A percentile compares a stretch with the other conserved stretches of the same genome.
These are phyloP conservation scores for Cladosporium cucumerinum DNA, from an alignment of 2,329 filamentous ascomycete genomes.

Conservation along the genomic window DNA sequence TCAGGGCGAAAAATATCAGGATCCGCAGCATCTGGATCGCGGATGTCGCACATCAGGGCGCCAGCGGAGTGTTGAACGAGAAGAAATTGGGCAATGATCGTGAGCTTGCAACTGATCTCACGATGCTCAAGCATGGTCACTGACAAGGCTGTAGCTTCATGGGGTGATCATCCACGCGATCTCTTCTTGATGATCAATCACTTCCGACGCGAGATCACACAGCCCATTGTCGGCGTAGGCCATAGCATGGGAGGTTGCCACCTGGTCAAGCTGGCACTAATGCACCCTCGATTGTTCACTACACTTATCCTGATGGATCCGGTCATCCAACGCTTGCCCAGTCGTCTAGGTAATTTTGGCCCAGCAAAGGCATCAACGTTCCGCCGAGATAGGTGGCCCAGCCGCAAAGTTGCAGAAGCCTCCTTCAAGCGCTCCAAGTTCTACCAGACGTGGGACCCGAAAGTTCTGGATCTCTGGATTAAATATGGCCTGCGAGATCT, in stretches of 20 bases:
- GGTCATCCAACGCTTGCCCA: slow-evolving; percentile 59
- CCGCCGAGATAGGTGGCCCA: slow-evolving; percentile 80
- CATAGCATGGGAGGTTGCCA: slow-evolving; percentile 84
- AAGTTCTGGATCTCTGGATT: slow-evolving; percentile 73
- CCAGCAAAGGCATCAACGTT: slow-evolving; percentile 57
- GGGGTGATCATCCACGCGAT: slow-evolving; percentile 83
- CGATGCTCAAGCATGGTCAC: neutral
- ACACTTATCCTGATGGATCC: slow-evolving; percentile 79
- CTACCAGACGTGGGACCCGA: slow-evolving; percentile 76
- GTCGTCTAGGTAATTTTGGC: slow-evolving; percentile 37
- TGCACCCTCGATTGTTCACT: slow-evolving; percentile 77
- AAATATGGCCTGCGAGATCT: slow-evolving; percentile 70
- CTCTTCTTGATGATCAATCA: slow-evolving; percentile 80
- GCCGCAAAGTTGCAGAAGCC: slow-evolving; percentile 63
- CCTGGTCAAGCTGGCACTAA: slow-evolving; percentile 66
- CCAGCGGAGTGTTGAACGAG: slow-evolving; percentile 76
- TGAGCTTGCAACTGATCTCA: slow-evolving; percentile 43
- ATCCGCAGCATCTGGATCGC: slow-evolving; percentile 87
- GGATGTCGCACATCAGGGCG: slow-evolving; percentile 81
- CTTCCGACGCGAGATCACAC: slow-evolving; percentile 74
- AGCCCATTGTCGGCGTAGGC: slow-evolving; percentile 77
- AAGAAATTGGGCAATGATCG: slow-evolving; percentile 76
- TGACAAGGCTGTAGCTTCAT: slow-evolving; percentile 58
- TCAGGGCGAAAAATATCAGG: slow-evolving; percentile 58
- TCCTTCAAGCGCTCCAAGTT: slow-evolving; percentile 68